Base-by-base conservation (phyloP, 805 yeast genomes). In the Yarrowia bubula region DNA sequence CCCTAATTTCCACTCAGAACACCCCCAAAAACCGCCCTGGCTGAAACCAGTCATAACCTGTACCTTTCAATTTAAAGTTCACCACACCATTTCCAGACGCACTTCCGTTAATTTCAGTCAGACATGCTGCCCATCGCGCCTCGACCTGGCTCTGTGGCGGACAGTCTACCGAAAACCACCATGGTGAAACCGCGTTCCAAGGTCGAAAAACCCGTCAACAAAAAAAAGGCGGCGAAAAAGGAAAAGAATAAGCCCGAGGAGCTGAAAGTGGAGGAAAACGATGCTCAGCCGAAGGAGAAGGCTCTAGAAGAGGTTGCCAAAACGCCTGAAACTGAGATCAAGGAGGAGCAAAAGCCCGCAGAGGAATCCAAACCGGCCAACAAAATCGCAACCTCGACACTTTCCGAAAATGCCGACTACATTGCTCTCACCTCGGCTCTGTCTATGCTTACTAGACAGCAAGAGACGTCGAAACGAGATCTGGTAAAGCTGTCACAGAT, bases 341-440 rank as follows among this genome's bases (percentile, higher is more conserved):
- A 51, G 11, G 11, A 37, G 35, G 10, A 8, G 42, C 35, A 37
- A n/a, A 22, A 17, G 39, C 2, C 31, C 6, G 14, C 32, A n/a
- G 8, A 22, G 28, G 28, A 22, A 22, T 22, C 28, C 5, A 22
- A 13, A 28, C 38, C 10, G 37, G 7, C 5, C 8, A 33, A 11
- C 39, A 48, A 33, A 15, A 31, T 5, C 13, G 38, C 8, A 28
- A 7, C 38, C 53, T 6, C 35, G 17, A 9, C 35, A 3, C 39
- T 57, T 14, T 14, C 51, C 8, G 22, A 28, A 65, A 72, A 68
- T 63, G 67, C 73, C 14, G 76, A 73, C 61, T 73, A 73, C 57
- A 69, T 73, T 14, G 76, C 76, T 22, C 69, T 73, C 22, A 41
- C 70, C 17, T 69, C 76, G 5, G 70, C 76, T 5, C 67, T 74